phyloP scores from a whole-genome alignment of 164 flowering plant species.

The Annona squamosa region DNA sequence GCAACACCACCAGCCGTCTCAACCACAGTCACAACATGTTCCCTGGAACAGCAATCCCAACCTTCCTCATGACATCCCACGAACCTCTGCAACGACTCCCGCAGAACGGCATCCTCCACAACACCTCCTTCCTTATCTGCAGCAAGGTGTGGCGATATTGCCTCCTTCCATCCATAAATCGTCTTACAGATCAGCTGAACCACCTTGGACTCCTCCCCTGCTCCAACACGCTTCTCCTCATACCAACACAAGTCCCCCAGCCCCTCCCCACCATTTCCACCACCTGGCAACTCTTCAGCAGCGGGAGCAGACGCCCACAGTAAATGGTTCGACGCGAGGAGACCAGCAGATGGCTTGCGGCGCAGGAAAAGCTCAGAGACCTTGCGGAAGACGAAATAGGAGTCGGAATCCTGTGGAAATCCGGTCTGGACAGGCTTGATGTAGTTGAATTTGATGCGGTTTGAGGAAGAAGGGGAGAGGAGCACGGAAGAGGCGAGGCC shows the following conservation, averaged over 20 bases:
- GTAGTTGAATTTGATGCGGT: constrained; percentile 40
- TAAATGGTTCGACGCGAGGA: constrained; percentile 51
- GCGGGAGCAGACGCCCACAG: constrained; percentile 47
- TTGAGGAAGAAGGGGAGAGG: constrained; percentile 7
- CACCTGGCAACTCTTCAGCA: constrained; percentile 12
- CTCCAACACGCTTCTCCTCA: constrained; percentile 39
- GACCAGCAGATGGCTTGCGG: constrained; percentile 18
- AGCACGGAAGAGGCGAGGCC: constrained; percentile 66
- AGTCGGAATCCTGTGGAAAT: constrained; percentile 87
- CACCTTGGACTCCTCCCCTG: constrained; percentile 18
- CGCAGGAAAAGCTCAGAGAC: constrained; percentile 35
- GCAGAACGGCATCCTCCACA: constrained; percentile 44
- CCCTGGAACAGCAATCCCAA: constrained; percentile 12
- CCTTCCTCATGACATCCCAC: constrained; percentile 26
- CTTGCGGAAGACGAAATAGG: constrained; percentile 58
- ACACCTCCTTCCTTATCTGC: constrained; percentile 63
- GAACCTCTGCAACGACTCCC: constrained; percentile 46
- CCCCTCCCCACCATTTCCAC: constrained; percentile 7
- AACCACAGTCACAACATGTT: constrained; percentile 39
- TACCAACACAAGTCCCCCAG: constrained; percentile 31
- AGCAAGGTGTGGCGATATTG: constrained; percentile 91
- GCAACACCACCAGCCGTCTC: constrained; percentile 99
- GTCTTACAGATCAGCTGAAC: constrained; percentile 65
- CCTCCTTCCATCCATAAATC: constrained; percentile 74
- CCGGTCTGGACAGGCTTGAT: constrained; percentile 93